Percentiles rank a stretch among this genome's conserved stretches.
Evolutionary conservation across 208 protist species (phyloP).

Genomic region (Acanthamoeba castellanii): DNA sequence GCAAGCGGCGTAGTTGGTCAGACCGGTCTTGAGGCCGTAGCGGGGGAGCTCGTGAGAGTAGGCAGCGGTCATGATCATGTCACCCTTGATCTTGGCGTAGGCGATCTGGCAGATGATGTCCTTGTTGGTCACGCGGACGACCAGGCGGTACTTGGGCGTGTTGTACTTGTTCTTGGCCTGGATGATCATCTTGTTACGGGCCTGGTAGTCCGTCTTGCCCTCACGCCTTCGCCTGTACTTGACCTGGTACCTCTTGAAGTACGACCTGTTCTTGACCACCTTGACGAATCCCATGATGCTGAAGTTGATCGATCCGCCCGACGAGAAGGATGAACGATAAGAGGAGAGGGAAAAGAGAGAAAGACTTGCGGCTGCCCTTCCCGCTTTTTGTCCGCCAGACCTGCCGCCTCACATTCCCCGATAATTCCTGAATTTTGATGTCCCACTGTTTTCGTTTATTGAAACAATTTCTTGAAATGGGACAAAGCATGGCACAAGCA

Average conservation of each 20-base stretch:
- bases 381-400: background rate
- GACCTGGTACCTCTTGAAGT: conserved; percentile 99
- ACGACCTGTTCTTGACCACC: conserved; percentile 93
- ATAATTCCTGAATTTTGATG: background rate
- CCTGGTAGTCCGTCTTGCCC: conserved; percentile 99
- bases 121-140: conserved; percentile 98
- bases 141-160: conserved; percentile 98
- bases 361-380: background rate
- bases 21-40: conserved; percentile 97
- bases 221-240: conserved; percentile 98
- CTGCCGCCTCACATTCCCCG: background rate
- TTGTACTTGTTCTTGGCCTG: conserved; percentile 99
- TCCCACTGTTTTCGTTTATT: background rate
- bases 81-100: conserved; percentile 96
- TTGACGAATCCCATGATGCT: conserved; percentile 88
- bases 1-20: conserved; percentile 98
- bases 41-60: conserved; percentile 98
- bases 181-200: conserved; percentile 95
- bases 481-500: background rate
- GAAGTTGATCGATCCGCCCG: background rate
- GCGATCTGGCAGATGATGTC: conserved; percentile 98
- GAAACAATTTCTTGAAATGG: background rate
- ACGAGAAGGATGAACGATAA: conserved; percentile 15
- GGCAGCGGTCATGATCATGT: conserved; percentile 95
- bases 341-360: conserved; percentile 52